These are phyloP conservation scores for Candida dajiaensis DNA, from an alignment of 805 yeast species.

Conservation along the genomic window DNA sequence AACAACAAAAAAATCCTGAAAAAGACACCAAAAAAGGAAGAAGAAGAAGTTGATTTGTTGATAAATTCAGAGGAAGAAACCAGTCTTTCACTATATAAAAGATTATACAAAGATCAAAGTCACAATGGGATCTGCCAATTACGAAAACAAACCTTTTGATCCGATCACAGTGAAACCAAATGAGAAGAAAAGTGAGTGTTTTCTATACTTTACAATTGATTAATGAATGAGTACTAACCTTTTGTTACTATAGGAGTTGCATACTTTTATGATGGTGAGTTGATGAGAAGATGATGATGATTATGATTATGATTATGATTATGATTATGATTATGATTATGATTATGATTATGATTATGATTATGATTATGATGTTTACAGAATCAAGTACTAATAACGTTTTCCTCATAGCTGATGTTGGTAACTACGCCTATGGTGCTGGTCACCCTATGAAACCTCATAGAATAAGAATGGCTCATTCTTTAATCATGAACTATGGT, in stretches of 20 bases:
- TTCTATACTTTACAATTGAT: neutral
- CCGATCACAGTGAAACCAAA: constrained; percentile 50
- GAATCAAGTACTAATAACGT: constrained; percentile 16
- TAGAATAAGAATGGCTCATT: constrained; percentile 89
- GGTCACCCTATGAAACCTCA: constrained; percentile 99
- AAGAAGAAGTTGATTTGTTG: too few relatives aligned
- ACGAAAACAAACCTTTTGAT: constrained; percentile 51
- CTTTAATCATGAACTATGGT: constrained; percentile 77
- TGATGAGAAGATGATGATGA: neutral
- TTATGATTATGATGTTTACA: neutral
- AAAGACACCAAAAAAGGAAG: too few relatives aligned
- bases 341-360: neutral
- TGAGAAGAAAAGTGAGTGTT: constrained; percentile 39
- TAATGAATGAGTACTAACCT: constrained; percentile 10
- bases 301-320: too few relatives aligned
- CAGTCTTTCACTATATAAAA: too few relatives aligned
- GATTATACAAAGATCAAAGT: too few relatives aligned
- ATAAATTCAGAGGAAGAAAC: too few relatives aligned
- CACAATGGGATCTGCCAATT: constrained; percentile 18
- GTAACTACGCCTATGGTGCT: constrained; percentile 94
- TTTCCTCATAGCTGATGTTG: constrained; percentile 62
- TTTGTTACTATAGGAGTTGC: constrained; percentile 41
- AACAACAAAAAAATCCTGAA: too few relatives aligned
- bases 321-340: neutral
- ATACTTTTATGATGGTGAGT: constrained; percentile 60